These are phyloP conservation scores for Ophiocordyceps polyrhachis-furcata DNA, from an alignment of 2,329 filamentous ascomycete species.

Conservation along the genomic window DNA sequence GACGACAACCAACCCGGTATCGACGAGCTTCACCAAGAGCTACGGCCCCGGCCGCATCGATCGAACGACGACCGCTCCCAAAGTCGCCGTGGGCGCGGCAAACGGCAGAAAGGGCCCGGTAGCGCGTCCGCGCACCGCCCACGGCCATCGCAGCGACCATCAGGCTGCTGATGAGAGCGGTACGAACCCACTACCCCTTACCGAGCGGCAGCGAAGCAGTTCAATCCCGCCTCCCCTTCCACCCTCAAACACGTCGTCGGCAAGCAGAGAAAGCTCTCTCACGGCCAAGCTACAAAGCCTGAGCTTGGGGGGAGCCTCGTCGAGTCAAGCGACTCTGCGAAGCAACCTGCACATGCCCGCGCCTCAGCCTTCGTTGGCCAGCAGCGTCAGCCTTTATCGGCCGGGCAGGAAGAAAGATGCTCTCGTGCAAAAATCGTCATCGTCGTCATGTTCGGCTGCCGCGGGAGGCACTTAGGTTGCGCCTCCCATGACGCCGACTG, in stretches of 20 bases:
- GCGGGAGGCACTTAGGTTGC: constrained; percentile 13
- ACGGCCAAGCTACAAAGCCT: constrained; percentile 18
- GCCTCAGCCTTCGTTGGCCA: neutral
- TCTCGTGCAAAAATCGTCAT: constrained; percentile 3
- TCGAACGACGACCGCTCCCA: constrained; percentile 33
- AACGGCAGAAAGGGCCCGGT: constrained; percentile 24
- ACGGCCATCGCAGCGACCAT: constrained; percentile 21
- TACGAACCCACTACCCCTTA: constrained; percentile 10
- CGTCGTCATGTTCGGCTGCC: constrained; percentile 3
- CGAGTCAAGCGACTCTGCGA: constrained; percentile 28
- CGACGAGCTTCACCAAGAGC: constrained; percentile 33
- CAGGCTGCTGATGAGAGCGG: constrained; percentile 18
- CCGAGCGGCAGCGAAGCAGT: constrained; percentile 1
- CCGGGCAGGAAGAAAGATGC: constrained; percentile 6
- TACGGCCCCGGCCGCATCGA: constrained; percentile 33
- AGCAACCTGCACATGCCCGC: neutral
- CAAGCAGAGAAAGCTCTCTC: constrained; percentile 25
- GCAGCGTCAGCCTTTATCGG: constrained; percentile 11
- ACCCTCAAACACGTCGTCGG: constrained; percentile 8
- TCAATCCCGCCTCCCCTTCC: neutral
- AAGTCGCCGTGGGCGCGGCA: constrained; percentile 22
- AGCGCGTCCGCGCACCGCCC: constrained; percentile 18
- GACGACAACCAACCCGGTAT: constrained; percentile 7
- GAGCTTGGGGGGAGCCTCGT: constrained; percentile 16
- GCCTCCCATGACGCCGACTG: constrained; percentile 15